Percentiles rank a stretch among this genome's conserved stretches.
Conservation (phyloP, 306 rosid species). For the Castanospermum australe region DNA sequence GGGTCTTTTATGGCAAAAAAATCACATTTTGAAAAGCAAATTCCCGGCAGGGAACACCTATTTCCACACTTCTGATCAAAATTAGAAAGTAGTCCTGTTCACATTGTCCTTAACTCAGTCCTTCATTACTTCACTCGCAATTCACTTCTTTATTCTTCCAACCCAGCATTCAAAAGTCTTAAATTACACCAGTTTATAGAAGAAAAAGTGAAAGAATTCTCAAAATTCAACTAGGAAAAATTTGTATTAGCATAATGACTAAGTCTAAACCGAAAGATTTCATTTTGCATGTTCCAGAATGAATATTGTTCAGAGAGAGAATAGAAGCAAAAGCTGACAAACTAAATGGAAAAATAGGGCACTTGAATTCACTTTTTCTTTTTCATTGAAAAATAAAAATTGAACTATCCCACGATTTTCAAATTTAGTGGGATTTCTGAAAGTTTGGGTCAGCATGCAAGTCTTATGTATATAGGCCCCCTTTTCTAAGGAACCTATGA, state of each 20-base stretch:
- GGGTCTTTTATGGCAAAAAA: conserved; percentile 40
- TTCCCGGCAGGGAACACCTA: conserved; percentile 56
- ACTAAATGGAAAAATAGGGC: neutral
- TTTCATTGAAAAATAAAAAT: neutral
- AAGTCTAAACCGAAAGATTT: neutral
- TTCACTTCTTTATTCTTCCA: conserved; percentile 86
- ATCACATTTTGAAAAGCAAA: conserved; percentile 65
- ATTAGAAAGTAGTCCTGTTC: conserved; percentile 58
- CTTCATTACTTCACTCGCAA: conserved; percentile 77
- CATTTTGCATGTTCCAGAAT: neutral
- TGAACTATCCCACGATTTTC: neutral
- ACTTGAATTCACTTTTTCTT: conserved; percentile 7
- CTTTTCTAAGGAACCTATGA: conserved; percentile 59
- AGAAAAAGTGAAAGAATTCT: conserved; percentile 10
- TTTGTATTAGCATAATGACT: neutral
- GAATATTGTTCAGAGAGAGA: neutral
- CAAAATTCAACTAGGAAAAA: neutral
- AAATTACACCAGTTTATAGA: too few relatives aligned
- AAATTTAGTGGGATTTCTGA: neutral
- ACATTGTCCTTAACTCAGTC: conserved; percentile 44
- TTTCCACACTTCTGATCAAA: conserved; percentile 72
- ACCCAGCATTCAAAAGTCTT: conserved; percentile 16
- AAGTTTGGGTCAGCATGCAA: conserved; percentile 29
- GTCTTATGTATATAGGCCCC: conserved; percentile 40
- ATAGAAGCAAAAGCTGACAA: conserved; percentile 5